phyloP scores from a whole-genome alignment of 352 stramenopile genomes.

The Chrysophaeum taylorii region DNA sequence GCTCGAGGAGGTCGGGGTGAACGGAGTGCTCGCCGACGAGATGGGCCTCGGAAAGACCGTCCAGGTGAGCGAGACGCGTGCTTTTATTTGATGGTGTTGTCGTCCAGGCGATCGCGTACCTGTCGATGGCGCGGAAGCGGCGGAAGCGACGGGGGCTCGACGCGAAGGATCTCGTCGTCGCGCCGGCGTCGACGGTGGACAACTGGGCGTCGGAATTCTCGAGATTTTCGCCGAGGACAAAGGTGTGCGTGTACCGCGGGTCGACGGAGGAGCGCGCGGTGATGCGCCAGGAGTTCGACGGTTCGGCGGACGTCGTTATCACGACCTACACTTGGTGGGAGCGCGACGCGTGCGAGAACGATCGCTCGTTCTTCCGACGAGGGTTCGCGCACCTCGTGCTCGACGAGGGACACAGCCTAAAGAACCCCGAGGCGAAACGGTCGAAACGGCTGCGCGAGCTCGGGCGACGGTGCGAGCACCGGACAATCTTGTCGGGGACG shows the following conservation, averaged over 20 bases:
- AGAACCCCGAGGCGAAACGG: conserved; percentile 40
- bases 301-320: conserved; percentile 62
- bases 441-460: neutral
- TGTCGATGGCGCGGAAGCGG: conserved; percentile 38
- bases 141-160: neutral
- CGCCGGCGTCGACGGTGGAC: conserved; percentile 74
- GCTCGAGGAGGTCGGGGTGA: conserved; percentile 67
- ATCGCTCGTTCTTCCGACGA: conserved; percentile 34
- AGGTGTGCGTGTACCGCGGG: conserved; percentile 29
- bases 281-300: conserved; percentile 30
- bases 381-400: conserved; percentile 54
- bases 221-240: neutral
- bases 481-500: conserved; percentile 39
- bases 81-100: conserved; percentile 60
- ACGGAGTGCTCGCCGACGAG: conserved; percentile 85
- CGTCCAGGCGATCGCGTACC: conserved; percentile 80
- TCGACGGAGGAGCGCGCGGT: conserved; percentile 12
- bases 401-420: conserved; percentile 74
- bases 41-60: conserved; percentile 51
- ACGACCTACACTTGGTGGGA: conserved; percentile 83
- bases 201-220: conserved; percentile 74
- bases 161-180: conserved; percentile 70
- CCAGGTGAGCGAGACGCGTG: neutral
- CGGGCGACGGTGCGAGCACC: neutral
- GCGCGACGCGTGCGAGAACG: conserved; percentile 61